These are phyloP conservation scores for Beauveria medogensis DNA, from an alignment of 2,329 filamentous ascomycete genomes.

Conservation along the genomic window DNA sequence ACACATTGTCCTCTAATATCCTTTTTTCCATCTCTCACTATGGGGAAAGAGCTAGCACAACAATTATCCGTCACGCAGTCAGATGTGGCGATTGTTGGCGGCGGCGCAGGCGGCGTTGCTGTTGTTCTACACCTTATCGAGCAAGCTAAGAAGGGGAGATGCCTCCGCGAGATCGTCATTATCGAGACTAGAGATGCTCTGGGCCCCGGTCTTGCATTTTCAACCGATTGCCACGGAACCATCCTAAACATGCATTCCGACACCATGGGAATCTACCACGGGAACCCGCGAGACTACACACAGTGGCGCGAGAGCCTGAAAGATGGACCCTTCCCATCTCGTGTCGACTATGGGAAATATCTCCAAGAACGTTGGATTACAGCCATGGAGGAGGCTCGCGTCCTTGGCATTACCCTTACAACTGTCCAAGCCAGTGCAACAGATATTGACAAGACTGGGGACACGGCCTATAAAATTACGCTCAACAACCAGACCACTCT, in stretches of 20 bases:
- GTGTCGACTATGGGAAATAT: constrained; percentile 6
- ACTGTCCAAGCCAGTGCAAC: neutral
- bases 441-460: neutral
- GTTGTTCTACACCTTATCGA: constrained; percentile 9
- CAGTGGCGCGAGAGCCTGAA: constrained; percentile 3
- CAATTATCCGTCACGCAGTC: neutral
- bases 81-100: constrained; percentile 8
- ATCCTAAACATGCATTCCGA: constrained; percentile 12
- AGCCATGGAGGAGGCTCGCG: neutral
- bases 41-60: constrained; percentile 5
- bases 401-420: neutral
- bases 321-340: constrained; percentile 9
- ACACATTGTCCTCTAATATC: neutral
- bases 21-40: neutral
- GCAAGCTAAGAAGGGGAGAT: constrained; percentile 4
- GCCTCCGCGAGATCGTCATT: neutral
- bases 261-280: constrained; percentile 9
- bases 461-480: neutral
- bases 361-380: neutral
- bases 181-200: neutral
- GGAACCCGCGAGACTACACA: constrained; percentile 10
- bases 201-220: constrained; percentile 8
- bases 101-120: constrained; percentile 8
- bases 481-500: neutral
- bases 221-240: constrained; percentile 5